Conservation (phyloP, 306 rosid species). For the Senna tora region DNA sequence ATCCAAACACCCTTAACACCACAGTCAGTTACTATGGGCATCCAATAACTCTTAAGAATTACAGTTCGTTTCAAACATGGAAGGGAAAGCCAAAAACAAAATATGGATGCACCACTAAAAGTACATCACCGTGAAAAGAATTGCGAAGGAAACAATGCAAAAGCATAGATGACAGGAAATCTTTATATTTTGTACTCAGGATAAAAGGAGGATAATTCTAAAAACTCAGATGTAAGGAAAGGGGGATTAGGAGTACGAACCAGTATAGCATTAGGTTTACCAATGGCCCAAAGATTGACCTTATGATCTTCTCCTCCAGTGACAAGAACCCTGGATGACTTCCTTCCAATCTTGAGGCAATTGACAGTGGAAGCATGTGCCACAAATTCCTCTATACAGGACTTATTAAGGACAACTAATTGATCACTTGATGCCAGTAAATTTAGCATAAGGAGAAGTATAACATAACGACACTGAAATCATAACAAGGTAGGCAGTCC, state of each 20-base stretch:
- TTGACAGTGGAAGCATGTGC: constrained; percentile 96
- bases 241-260: constrained; percentile 47
- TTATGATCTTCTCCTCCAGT: constrained; percentile 99
- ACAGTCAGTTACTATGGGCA: not conserved
- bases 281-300: constrained; percentile 99
- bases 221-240: not conserved
- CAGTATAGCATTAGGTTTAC: constrained; percentile 96
- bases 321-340: constrained; percentile 91
- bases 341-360: constrained; percentile 97
- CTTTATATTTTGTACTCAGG: not conserved
- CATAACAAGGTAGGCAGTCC: constrained; percentile 9
- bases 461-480: not conserved
- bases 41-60: not conserved
- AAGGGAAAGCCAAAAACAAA: not conserved
- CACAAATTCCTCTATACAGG: constrained; percentile 87
- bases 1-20: constrained; percentile 11
- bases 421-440: constrained; percentile 4
- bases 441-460: constrained; percentile 20
- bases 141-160: not conserved
- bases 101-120: not conserved
- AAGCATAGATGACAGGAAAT: not conserved
- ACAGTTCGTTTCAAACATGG: not conserved
- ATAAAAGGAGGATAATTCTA: not conserved
- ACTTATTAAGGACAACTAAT: constrained; percentile 63
- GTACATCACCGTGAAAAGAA: not conserved